Percentiles rank a stretch among this genome's conserved stretches.
Evolutionary conservation across 2,329 filamentous ascomycete genomes (phyloP).

Genomic region (Epichloe bromicola): DNA sequence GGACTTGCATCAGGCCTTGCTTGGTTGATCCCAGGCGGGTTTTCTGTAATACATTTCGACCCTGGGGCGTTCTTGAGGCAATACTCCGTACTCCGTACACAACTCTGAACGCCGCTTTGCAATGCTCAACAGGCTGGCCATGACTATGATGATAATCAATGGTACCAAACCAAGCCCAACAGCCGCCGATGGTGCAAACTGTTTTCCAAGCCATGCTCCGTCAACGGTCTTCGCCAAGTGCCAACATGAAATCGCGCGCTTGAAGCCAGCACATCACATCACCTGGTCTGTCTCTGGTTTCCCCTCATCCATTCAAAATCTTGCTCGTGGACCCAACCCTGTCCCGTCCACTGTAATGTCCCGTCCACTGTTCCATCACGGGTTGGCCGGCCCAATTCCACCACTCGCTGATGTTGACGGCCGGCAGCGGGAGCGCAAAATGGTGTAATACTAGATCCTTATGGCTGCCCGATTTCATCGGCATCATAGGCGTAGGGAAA

Average conservation of each 20-base stretch:
- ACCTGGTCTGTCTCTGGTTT: not conserved
- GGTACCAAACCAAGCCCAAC: not conserved
- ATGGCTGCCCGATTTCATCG: too few relatives aligned
- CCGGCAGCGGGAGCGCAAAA: not conserved
- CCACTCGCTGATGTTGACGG: not conserved
- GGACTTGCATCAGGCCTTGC: not conserved
- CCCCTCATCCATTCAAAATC: not conserved
- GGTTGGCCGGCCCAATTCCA: not conserved
- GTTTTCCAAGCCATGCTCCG: not conserved
- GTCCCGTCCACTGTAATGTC: not conserved
- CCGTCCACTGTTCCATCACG: not conserved
- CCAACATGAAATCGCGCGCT: too few relatives aligned
- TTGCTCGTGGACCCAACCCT: not conserved
- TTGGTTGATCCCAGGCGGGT: not conserved
- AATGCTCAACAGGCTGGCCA: too few relatives aligned
- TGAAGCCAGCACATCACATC: not conserved
- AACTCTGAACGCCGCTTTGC: too few relatives aligned
- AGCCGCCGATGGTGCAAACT: not conserved
- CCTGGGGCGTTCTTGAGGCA: too few relatives aligned
- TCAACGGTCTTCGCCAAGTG: not conserved
- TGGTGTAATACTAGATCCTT: too few relatives aligned
- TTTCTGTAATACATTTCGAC: too few relatives aligned
- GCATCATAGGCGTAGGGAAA: too few relatives aligned
- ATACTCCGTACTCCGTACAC: too few relatives aligned
- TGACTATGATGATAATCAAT: too few relatives aligned